Base-by-base conservation (phyloP, 2,329 filamentous ascomycete genomes). In the Calonectria crousiana region DNA sequence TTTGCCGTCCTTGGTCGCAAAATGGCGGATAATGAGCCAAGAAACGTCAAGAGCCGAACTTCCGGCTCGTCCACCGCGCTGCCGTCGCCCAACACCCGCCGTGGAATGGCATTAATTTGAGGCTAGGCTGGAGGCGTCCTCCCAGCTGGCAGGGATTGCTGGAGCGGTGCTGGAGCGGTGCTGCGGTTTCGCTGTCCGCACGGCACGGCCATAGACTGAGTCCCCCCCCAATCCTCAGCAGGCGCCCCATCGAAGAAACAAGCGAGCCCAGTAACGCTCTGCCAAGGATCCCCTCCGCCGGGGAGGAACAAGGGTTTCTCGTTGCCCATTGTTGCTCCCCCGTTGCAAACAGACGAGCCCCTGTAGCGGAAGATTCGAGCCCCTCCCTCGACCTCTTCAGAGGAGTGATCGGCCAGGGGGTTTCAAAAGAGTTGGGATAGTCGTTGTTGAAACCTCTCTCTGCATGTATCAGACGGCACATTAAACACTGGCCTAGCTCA, bases 351-450 rank as follows among this genome's bases (percentile, higher is more conserved):
- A 47, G 38, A 66, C 44, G 53, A 20, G 32, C 41, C 70, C 65
- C 70, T 72, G 70, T 47, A 68, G 65, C 65, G 53, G 47, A 72
- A 58, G 53, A 38, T 65, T 69, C 70, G n/a, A 47, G 44, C 26
- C 44, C 44, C 44, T 60, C 49, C 58, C 49, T 71, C 65, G 69
- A 60, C 49, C 34, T n/a, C 32, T 47, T 64, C 49, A 9, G 28
- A 52, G 58, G 30, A 71, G 28, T 36, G 69, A 71, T 71, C 66
- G 26, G 26, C 51, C 51, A 52, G 34, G 49, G 65, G 36, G 18
- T 4, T 30, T 34, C 23, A 32, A 30, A 64, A 32, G 34, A 56
- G 49, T 44, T 52, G 38, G 60, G 60, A 64, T 64, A 47, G 20
- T 64, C 36, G 18, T 23, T 4, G 11, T 64, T 60, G 60, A 44